phyloP scores from a whole-genome alignment of 306 rosid species.

The Cicer arietinum region DNA sequence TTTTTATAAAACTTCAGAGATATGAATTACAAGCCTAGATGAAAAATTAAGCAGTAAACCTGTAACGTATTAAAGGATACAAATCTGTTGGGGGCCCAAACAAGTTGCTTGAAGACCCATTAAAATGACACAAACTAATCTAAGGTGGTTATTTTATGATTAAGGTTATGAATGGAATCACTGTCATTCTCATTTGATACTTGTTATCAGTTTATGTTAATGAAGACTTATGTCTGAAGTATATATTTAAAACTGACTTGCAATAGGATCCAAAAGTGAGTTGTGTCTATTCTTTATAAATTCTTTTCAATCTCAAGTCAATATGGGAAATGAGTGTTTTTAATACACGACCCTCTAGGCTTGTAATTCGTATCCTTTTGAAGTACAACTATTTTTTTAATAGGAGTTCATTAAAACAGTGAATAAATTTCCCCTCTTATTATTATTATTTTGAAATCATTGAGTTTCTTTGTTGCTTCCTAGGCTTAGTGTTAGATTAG shows the following conservation, averaged over 20 bases:
- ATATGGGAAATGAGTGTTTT: too few species aligned
- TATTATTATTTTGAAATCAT: not conserved
- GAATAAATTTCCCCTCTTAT: not conserved
- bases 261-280: too few species aligned
- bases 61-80: not conserved
- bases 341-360: not conserved
- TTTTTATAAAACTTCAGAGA: not conserved
- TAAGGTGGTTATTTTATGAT: not conserved
- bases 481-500: slow-evolving; percentile 33
- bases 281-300: too few species aligned
- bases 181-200: not conserved
- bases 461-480: slow-evolving; percentile 34
- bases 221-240: not conserved
- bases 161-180: not conserved
- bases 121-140: not conserved
- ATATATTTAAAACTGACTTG: not conserved
- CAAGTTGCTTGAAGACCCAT: not conserved
- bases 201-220: not conserved
- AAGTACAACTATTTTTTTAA: slow-evolving; percentile 9
- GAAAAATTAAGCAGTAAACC: slow-evolving; percentile 7
- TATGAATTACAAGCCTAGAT: not conserved
- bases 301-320: too few species aligned
- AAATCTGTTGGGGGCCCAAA: not conserved
- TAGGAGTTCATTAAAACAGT: not conserved
- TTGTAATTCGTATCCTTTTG: not conserved